Conservation (phyloP, 2,329 filamentous ascomycete genomes). For the Apiospora marii region DNA sequence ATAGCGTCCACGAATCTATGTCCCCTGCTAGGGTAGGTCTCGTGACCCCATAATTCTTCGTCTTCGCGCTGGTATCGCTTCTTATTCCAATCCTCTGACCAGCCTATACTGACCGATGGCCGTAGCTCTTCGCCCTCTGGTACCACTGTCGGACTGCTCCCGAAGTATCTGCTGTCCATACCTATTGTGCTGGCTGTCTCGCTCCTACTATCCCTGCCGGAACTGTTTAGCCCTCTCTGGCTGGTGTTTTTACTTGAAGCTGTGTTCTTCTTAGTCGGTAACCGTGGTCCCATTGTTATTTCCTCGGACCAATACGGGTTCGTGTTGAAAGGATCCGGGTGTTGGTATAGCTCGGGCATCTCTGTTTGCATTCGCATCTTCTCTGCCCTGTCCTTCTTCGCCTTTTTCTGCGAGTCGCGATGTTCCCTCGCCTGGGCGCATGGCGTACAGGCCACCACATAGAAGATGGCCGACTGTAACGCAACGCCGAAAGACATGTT, state of each 20-base stretch:
- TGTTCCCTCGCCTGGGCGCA: constrained; percentile 76
- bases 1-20: constrained; percentile 66
- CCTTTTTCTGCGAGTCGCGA: constrained; percentile 74
- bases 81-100: constrained; percentile 74
- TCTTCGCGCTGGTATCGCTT: constrained; percentile 87
- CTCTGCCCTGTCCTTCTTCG: constrained; percentile 71
- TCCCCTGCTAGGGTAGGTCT: constrained; percentile 59
- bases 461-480: constrained; percentile 80
- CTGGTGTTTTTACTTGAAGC: constrained; percentile 62
- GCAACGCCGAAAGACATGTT: constrained; percentile 64
- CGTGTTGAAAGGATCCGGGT: constrained; percentile 83
- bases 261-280: constrained; percentile 66
- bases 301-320: constrained; percentile 92
- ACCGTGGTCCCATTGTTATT: constrained; percentile 80
- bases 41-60: constrained; percentile 82
- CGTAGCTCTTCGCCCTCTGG: constrained; percentile 54
- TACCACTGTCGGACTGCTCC: constrained; percentile 54
- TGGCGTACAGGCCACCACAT: constrained; percentile 78
- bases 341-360: constrained; percentile 77
- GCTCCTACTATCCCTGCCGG: constrained; percentile 59
- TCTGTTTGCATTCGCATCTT: constrained; percentile 71
- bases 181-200: constrained; percentile 42
- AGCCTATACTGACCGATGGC: constrained; percentile 46
- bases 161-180: constrained; percentile 45
- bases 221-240: constrained; percentile 66